Base-by-base conservation (phyloP, 495 filamentous ascomycete species). In the Podospora pseudocomata region DNA sequence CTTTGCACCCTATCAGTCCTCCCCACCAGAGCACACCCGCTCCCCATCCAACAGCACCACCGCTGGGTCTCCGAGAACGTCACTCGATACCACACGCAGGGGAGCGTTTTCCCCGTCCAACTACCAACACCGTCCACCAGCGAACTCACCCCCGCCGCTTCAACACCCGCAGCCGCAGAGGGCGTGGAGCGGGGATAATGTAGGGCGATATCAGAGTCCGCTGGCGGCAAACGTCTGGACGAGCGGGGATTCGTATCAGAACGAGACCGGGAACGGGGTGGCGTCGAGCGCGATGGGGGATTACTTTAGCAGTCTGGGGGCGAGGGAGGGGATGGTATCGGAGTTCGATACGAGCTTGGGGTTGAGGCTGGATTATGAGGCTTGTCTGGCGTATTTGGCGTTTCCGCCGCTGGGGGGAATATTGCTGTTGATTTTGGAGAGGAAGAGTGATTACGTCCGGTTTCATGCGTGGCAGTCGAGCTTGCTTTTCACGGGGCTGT, bases 401-500 rank as follows among this genome's bases (percentile, higher is more conserved):
- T 79, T 96, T 20, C 95, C 95, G 73, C 95, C 95, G 18, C 88
- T 93, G 0, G 95, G 94, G 30, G 91, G 88, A 30, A 91, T 97
- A 13, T 79, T 97, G 70, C 77, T 99, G 75, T 77, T 99, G 69
- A 84, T 98, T 70, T 70, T 93, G 67, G 95, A 99, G 84, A 86
- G 92, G 72, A 94, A 95, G 85, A 97, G 93, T 72, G 95, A 98
- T 79, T 99, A 97, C 77, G 95, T 99, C 53, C 83, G 93, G 71
- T 97, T 97, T 70, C 95, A 99, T 78, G 95, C 94, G 7, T 97
- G 95, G 94, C 94, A 98, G 80, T 91, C 89, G 4, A 90, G 90
- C 68, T 85, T 98, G 78, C 78, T 97, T 18, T 99, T 97, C 77
- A 88, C 91, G 20, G 86, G 85, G 66, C 76, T 99, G 60, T 96